Conservation (phyloP, 257 asterid species). For the Coffea canephora region DNA sequence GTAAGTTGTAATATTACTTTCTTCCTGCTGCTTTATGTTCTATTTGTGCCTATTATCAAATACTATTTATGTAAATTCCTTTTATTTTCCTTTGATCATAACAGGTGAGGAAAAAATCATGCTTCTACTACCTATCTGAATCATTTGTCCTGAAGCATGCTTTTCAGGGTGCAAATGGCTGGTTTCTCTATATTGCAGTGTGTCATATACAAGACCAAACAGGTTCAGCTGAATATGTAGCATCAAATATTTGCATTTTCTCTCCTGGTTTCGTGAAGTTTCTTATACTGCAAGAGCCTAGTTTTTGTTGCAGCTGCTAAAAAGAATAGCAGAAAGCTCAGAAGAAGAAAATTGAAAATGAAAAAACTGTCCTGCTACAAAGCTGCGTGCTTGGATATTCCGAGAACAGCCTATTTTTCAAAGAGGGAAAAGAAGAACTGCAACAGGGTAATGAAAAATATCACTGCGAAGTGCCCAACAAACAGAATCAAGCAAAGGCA, state of each 20-base stretch:
- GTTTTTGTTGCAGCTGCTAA: conserved; percentile 3
- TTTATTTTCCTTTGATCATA: neutral
- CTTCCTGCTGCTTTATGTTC: neutral
- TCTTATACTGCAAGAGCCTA: conserved; percentile 12
- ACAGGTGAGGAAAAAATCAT: conserved; percentile 52
- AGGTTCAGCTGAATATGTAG: conserved; percentile 18
- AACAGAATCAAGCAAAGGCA: neutral
- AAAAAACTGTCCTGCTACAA: conserved; percentile 16
- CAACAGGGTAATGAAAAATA: conserved; percentile 17
- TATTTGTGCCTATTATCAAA: neutral
- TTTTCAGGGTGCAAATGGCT: conserved; percentile 32
- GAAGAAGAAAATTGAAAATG: conserved; percentile 28
- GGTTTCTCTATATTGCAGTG: conserved; percentile 48
- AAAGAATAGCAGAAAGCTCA: conserved; percentile 15
- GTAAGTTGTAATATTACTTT: conserved; percentile 32
- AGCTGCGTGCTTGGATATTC: conserved; percentile 17
- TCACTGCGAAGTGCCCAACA: conserved; percentile 6
- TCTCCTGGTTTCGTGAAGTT: conserved; percentile 15
- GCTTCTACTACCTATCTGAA: conserved; percentile 45
- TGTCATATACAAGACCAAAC: conserved; percentile 6
- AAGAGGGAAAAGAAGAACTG: conserved; percentile 20
- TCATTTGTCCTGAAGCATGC: conserved; percentile 54
- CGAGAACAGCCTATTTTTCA: conserved; percentile 12
- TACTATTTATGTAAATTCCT: neutral
- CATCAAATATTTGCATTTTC: conserved; percentile 10